These are phyloP conservation scores for Phytopythium litorale DNA, from an alignment of 352 stramenopile genomes.

Conservation along the genomic window DNA sequence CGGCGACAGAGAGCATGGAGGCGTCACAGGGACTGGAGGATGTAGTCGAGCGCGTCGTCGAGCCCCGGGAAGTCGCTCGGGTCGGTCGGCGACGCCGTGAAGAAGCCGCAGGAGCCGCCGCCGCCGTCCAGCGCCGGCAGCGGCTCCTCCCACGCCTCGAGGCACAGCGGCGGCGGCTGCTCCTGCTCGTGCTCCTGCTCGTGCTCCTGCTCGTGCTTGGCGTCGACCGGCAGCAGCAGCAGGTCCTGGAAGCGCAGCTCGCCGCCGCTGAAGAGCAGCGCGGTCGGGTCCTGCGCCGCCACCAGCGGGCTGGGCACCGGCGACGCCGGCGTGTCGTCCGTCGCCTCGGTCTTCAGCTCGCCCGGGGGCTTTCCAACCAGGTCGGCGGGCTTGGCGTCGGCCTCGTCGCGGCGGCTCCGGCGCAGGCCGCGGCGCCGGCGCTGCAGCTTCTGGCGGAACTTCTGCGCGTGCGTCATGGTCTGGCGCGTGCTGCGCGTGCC, in stretches of 20 bases:
- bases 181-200: not conserved
- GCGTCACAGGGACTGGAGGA: conserved; percentile 4
- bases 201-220: not conserved
- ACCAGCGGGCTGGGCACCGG: not conserved
- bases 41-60: conserved; percentile 10
- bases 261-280: not conserved
- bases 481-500: conserved; percentile 55
- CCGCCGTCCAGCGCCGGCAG: not conserved
- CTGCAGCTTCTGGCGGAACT: conserved; percentile 68
- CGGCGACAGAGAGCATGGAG: too few relatives aligned
- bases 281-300: not conserved
- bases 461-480: conserved; percentile 90
- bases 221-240: not conserved
- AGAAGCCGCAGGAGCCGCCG: not conserved
- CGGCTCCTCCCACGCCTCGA: conserved; percentile 1
- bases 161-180: not conserved
- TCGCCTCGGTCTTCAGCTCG: not conserved
- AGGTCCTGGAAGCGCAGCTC: conserved; percentile 7
- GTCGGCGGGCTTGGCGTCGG: not conserved
- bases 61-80: conserved; percentile 1
- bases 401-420: not conserved
- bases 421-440: conserved; percentile 4
- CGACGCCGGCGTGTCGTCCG: not conserved
- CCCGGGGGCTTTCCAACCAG: too few relatives aligned
- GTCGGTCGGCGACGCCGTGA: not conserved